These are phyloP conservation scores for Aspergillus phoenicis DNA, from an alignment of 2,329 filamentous ascomycete species.

Conservation along the genomic window DNA sequence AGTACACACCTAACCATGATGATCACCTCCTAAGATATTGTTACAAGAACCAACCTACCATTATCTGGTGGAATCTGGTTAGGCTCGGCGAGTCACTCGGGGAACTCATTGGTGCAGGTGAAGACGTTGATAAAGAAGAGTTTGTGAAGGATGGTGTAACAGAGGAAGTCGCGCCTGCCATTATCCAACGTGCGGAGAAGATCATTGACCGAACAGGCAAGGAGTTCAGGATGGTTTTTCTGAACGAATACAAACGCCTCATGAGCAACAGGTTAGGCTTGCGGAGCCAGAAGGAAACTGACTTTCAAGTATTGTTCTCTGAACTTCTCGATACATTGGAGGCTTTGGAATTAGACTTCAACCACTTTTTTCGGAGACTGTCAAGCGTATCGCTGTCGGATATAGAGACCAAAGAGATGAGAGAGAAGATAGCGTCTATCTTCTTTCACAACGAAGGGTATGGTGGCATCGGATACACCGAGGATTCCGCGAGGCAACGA, in stretches of 20 bases:
- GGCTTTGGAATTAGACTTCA: conserved; percentile 83
- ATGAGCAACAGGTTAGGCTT: conserved; percentile 82
- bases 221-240: conserved; percentile 85
- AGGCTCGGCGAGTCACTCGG: conserved; percentile 86
- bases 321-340: conserved; percentile 80
- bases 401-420: conserved; percentile 64
- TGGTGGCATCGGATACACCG: conserved; percentile 59
- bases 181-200: conserved; percentile 78
- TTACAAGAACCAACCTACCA: conserved; percentile 90
- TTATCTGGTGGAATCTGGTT: conserved; percentile 99
- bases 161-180: conserved; percentile 66
- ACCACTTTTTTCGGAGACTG: conserved; percentile 86
- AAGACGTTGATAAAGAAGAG: conserved; percentile 67
- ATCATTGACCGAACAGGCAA: conserved; percentile 79
- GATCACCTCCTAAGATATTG: conserved; percentile 84
- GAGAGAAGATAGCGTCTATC: conserved; percentile 64
- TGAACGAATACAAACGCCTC: conserved; percentile 83
- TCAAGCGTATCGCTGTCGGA: conserved; percentile 64
- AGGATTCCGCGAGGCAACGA: conserved; percentile 65
- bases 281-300: conserved; percentile 65
- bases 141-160: conserved; percentile 74
- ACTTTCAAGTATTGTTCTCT: conserved; percentile 82
- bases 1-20: conserved; percentile 96
- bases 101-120: conserved; percentile 80
- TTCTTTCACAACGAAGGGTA: conserved; percentile 82